Evolutionary conservation across 1,139 yeast species (phyloP).

Genomic region (Suhomyces yuchorum): DNA sequence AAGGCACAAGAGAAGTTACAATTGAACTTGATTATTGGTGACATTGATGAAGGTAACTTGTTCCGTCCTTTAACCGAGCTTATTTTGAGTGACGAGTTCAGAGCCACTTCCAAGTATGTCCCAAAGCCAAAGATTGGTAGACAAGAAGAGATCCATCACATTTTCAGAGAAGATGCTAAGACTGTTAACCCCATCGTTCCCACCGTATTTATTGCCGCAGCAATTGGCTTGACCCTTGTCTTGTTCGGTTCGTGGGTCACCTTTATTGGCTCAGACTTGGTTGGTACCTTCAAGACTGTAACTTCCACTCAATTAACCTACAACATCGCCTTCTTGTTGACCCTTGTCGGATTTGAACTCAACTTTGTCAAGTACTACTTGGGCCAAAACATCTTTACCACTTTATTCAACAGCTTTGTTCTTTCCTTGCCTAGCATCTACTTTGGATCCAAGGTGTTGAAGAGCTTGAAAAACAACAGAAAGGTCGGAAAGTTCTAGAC

Average conservation of each 20-base stretch:
- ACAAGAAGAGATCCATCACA: conserved; percentile 70
- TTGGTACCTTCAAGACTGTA: conserved; percentile 32
- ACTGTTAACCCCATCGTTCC: conserved; percentile 62
- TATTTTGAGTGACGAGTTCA: conserved; percentile 34
- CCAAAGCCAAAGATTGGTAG: conserved; percentile 47
- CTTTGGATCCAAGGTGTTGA: conserved; percentile 68
- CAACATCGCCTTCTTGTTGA: conserved; percentile 52
- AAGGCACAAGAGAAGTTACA: conserved; percentile 36
- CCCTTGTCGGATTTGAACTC: conserved; percentile 61
- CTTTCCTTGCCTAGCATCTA: conserved; percentile 59
- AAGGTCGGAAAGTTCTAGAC: conserved; percentile 31
- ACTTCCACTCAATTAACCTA: conserved; percentile 30
- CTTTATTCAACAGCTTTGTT: conserved; percentile 54
- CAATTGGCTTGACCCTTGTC: conserved; percentile 42
- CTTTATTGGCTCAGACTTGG: conserved; percentile 49
- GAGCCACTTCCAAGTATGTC: conserved; percentile 25
- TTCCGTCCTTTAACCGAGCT: conserved; percentile 35
- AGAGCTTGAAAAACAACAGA: conserved; percentile 37
- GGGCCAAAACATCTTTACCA: conserved; percentile 70
- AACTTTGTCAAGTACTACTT: conserved; percentile 69
- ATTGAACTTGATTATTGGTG: conserved; percentile 39
- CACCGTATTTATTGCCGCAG: conserved; percentile 49
- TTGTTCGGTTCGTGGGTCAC: conserved; percentile 53
- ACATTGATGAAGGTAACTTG: conserved; percentile 27
- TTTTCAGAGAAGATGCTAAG: conserved; percentile 58